Evolutionary conservation across 2,329 filamentous ascomycete species (phyloP).

Genomic region (Penicillium expansum): DNA sequence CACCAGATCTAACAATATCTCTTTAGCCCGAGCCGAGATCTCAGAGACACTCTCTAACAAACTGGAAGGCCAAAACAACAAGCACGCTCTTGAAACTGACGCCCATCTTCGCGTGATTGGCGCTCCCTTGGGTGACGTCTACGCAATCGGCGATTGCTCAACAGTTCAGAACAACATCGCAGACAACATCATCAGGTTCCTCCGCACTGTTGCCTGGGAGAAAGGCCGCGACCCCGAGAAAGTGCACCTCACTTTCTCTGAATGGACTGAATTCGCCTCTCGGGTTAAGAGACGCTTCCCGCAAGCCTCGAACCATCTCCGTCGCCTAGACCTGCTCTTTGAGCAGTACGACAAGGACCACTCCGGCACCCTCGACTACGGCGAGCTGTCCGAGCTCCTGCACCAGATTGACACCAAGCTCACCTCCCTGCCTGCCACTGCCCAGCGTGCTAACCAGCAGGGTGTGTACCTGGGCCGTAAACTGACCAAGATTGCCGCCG

Average conservation of each 20-base stretch:
- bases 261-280: constrained; percentile 82
- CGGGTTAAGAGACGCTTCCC: constrained; percentile 87
- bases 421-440: constrained; percentile 89
- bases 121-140: constrained; percentile 87
- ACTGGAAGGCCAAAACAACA: constrained; percentile 77
- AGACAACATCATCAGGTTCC: constrained; percentile 84
- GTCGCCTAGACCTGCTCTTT: constrained; percentile 87
- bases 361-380: constrained; percentile 89
- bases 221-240: constrained; percentile 85
- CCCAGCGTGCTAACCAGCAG: constrained; percentile 94
- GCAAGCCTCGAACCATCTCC: constrained; percentile 81
- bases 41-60: constrained; percentile 73
- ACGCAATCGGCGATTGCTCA: constrained; percentile 91
- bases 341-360: constrained; percentile 89
- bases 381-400: constrained; percentile 83
- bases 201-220: constrained; percentile 87
- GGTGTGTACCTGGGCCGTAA: constrained; percentile 89
- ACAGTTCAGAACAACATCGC: constrained; percentile 98
- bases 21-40: constrained; percentile 69
- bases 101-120: constrained; percentile 86
- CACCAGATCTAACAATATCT: background rate
- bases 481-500: constrained; percentile 83
- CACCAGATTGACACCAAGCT: constrained; percentile 92
- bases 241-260: constrained; percentile 78
- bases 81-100: constrained; percentile 90